Evolutionary conservation across 805 yeast species (phyloP).

Genomic region (Saccharomycopsis sp.): DNA sequence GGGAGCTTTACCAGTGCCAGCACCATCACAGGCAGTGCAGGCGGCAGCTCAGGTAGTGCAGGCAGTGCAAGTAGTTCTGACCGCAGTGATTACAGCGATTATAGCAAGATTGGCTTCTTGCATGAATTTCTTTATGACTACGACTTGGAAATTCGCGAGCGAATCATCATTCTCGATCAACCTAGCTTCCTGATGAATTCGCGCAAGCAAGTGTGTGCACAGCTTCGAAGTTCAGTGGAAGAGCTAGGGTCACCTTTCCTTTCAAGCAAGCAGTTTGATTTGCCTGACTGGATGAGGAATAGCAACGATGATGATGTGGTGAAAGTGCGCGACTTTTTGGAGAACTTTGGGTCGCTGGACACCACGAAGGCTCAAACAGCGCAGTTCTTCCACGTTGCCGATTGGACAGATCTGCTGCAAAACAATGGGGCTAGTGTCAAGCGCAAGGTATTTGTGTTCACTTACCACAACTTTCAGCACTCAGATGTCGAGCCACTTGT

Average conservation of each 20-base stretch:
- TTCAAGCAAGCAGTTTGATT: background rate
- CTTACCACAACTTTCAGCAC: slow-evolving; percentile 32
- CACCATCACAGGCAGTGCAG: background rate
- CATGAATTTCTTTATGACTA: slow-evolving; percentile 8
- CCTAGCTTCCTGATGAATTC: slow-evolving; percentile 29
- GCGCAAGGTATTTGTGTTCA: slow-evolving; percentile 48
- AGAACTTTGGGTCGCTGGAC: slow-evolving; percentile 45
- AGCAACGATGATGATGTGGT: slow-evolving; percentile 19
- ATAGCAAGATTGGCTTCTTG: slow-evolving; percentile 1
- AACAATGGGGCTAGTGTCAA: too few relatives aligned
- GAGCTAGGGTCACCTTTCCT: background rate
- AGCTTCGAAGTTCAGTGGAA: background rate
- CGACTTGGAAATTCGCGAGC: slow-evolving; percentile 22
- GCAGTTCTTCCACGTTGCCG: background rate
- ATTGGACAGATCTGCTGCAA: background rate
- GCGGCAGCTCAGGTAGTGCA: background rate
- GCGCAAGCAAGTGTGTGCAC: background rate
- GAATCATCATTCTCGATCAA: too few relatives aligned
- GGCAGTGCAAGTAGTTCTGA: too few relatives aligned
- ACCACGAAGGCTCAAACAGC: slow-evolving; percentile 28
- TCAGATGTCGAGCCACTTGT: slow-evolving; percentile 6
- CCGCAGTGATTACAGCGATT: too few relatives aligned
- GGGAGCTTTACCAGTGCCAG: slow-evolving; percentile 3
- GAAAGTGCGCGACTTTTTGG: slow-evolving; percentile 65
- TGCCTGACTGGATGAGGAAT: background rate